Conservation (phyloP, 495 filamentous ascomycete species). For the Penicillium pancosmium region DNA sequence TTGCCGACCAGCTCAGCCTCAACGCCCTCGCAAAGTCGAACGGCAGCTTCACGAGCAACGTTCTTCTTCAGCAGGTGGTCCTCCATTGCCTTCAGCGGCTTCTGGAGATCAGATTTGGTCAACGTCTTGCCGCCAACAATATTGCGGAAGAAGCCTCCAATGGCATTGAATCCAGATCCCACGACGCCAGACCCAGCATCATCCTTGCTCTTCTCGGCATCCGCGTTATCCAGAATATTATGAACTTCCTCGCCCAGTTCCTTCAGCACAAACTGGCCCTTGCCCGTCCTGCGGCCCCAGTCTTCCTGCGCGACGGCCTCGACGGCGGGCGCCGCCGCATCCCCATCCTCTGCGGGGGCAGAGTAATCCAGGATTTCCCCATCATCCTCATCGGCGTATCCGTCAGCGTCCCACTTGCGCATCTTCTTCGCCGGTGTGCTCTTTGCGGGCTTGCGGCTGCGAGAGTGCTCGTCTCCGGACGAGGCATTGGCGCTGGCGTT, state of each 20-base stretch:
- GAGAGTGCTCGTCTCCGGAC: slow-evolving; percentile 77
- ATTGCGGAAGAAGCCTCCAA: slow-evolving; percentile 87
- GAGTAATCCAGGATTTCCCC: slow-evolving; percentile 88
- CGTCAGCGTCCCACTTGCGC: slow-evolving; percentile 89
- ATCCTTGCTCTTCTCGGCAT: slow-evolving; percentile 60
- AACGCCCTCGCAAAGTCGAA: slow-evolving; percentile 88
- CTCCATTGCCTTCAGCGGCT: slow-evolving; percentile 93
- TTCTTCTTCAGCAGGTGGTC: slow-evolving; percentile 95
- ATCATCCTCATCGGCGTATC: slow-evolving; percentile 83
- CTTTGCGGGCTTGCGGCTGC: slow-evolving; percentile 60
- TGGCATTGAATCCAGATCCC: slow-evolving; percentile 73
- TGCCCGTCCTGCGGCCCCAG: slow-evolving; percentile 81
- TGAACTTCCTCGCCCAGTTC: slow-evolving; percentile 94
- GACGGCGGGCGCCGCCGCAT: slow-evolving; percentile 59
- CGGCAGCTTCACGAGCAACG: slow-evolving; percentile 90
- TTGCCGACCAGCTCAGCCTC: slow-evolving; percentile 85
- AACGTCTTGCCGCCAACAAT: slow-evolving; percentile 91
- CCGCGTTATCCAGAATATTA: slow-evolving; percentile 74
- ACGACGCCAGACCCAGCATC: slow-evolving; percentile 63
- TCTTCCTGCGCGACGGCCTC: slow-evolving; percentile 75
- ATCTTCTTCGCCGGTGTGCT: slow-evolving; percentile 68
- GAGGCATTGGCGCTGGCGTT: slow-evolving; percentile 68
- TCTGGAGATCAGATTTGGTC: slow-evolving; percentile 83
- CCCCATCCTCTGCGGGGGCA: slow-evolving; percentile 54
- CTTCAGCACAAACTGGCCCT: slow-evolving; percentile 91